These are phyloP conservation scores for Pseudocercospora macadamiae DNA, from an alignment of 2,329 filamentous ascomycete species.

Conservation along the genomic window DNA sequence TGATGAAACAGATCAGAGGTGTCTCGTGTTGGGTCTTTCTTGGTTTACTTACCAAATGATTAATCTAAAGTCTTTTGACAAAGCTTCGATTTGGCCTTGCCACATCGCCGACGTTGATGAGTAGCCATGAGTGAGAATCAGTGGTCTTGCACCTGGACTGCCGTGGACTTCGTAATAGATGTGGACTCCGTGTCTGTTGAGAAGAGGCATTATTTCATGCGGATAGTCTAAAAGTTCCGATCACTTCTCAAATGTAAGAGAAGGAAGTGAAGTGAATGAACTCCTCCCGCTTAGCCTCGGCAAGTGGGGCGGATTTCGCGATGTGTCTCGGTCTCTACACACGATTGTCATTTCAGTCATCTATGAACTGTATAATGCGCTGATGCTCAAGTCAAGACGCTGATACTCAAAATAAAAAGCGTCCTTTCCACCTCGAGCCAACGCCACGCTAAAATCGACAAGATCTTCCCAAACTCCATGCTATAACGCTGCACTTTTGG, in stretches of 20 bases:
- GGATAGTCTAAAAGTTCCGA: neutral
- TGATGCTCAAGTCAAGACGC: constrained; percentile 29
- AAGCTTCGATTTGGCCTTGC: constrained; percentile 27
- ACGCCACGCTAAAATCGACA: constrained; percentile 21
- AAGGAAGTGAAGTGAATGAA: neutral
- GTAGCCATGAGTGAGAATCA: constrained; percentile 35
- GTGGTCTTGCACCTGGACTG: constrained; percentile 14
- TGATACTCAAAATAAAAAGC: constrained; percentile 16
- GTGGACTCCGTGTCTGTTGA: constrained; percentile 25
- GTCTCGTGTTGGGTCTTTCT: no score
- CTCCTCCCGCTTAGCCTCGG: neutral
- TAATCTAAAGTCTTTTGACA: constrained; percentile 28
- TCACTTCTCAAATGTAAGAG: neutral
- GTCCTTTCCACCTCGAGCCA: constrained; percentile 26
- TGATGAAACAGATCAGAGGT: no score
- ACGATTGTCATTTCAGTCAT: constrained; percentile 3
- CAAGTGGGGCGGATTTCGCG: neutral
- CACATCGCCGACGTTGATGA: constrained; percentile 36
- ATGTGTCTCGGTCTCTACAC: neutral
- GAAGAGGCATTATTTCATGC: constrained; percentile 15
- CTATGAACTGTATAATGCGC: neutral
- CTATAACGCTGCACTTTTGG: constrained; percentile 21
- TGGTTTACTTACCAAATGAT: constrained; percentile 27
- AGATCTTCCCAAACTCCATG: constrained; percentile 16
- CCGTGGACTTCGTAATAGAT: constrained; percentile 33